These are phyloP conservation scores for Cicer pinnatifidum DNA, from an alignment of 306 rosid species.

Conservation along the genomic window DNA sequence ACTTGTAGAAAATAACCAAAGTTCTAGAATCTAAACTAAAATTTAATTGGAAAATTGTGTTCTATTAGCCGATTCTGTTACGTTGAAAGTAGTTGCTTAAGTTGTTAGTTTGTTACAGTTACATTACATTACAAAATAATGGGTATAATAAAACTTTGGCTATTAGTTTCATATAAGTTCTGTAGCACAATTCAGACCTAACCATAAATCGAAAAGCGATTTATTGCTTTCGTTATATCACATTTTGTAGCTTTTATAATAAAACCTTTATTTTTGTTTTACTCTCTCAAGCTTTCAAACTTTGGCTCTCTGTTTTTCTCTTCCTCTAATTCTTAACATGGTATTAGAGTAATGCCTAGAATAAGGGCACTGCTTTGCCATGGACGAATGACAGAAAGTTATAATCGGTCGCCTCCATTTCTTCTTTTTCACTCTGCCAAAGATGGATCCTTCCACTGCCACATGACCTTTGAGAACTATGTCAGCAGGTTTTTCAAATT, in stretches of 20 bases:
- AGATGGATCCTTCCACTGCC: too few relatives aligned
- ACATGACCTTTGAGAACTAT: too few relatives aligned
- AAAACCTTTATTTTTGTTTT: not conserved
- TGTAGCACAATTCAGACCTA: too few relatives aligned
- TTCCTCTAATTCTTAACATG: not conserved
- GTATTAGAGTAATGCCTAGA: not conserved
- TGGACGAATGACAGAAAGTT: not conserved
- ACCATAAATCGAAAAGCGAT: too few relatives aligned
- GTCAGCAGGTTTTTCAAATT: too few relatives aligned
- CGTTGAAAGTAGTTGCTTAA: not conserved
- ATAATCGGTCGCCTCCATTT: not conserved
- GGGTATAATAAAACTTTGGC: not conserved
- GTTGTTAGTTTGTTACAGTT: not conserved
- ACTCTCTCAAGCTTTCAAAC: not conserved
- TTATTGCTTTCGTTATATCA: too few relatives aligned
- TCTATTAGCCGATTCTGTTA: not conserved
- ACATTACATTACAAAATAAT: slow-evolving; percentile 2
- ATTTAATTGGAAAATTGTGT: not conserved
- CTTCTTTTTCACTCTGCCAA: too few relatives aligned
- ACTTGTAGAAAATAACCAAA: slow-evolving; percentile 51
- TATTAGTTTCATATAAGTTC: too few relatives aligned
- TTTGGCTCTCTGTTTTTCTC: not conserved
- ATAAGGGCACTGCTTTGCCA: not conserved
- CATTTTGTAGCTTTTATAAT: too few relatives aligned
- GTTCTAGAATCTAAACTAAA: slow-evolving; percentile 59